Percentiles rank a stretch among this genome's conserved stretches.
phyloP scores from a whole-genome alignment of 345 rosid genomes.

The Cardiospermum halicacabum region DNA sequence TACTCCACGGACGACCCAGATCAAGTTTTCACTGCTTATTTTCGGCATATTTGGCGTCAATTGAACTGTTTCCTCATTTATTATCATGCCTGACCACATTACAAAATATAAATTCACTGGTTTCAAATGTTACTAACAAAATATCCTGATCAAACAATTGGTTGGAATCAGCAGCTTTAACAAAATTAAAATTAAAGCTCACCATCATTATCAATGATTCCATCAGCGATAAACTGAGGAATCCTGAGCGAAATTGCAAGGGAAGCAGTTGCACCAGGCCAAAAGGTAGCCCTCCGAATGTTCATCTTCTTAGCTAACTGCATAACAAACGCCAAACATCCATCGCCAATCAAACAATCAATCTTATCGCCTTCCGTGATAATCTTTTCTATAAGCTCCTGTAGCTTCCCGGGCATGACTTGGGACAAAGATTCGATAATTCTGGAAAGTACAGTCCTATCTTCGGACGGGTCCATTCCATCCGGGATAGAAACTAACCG shows the following conservation, averaged over 20 bases:
- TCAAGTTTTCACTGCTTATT: neutral
- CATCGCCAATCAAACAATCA: conserved; percentile 13
- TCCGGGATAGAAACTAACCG: conserved; percentile 12
- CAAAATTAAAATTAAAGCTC: neutral
- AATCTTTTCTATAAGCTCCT: conserved; percentile 9
- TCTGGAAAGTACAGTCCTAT: neutral
- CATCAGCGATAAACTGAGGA: neutral
- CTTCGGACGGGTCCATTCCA: conserved; percentile 9
- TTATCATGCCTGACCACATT: conserved; percentile 3
- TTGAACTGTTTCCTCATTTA: neutral
- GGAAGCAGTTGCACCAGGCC: neutral
- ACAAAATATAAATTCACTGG: too few species aligned
- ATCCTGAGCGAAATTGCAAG: neutral
- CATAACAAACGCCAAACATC: conserved; percentile 1
- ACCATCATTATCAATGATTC: conserved; percentile 14
- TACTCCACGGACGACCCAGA: conserved; percentile 3
- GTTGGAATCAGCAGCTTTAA: too few species aligned
- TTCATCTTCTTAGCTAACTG: conserved; percentile 11
- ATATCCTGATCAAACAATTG: too few species aligned
- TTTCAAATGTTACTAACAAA: too few species aligned
- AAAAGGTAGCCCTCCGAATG: conserved; percentile 6
- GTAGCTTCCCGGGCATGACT: conserved; percentile 10
- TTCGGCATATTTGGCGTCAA: conserved; percentile 10
- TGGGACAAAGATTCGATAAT: neutral
- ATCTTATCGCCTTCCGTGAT: conserved; percentile 3